phyloP scores from a whole-genome alignment of 192 early-diverging fungal species.

The Entomortierella lignicola region DNA sequence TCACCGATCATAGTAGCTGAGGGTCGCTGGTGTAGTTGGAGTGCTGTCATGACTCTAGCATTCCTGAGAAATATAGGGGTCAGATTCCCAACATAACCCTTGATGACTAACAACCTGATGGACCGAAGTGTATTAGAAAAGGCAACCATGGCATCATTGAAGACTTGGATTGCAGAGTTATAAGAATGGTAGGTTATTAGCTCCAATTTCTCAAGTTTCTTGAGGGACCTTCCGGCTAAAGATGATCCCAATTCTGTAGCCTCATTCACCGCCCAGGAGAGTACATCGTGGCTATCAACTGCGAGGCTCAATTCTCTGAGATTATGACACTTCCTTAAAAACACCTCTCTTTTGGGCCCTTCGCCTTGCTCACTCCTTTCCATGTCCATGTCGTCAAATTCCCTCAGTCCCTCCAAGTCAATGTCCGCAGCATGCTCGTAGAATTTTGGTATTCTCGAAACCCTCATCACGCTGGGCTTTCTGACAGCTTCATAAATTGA shows the following conservation, averaged over 20 bases:
- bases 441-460: background rate
- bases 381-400: background rate
- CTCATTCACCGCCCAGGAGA: constrained; percentile 11
- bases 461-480: background rate
- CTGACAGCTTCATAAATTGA: background rate
- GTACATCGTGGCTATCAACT: background rate
- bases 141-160: constrained; percentile 10
- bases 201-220: background rate
- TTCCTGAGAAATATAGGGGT: background rate
- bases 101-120: background rate
- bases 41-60: background rate
- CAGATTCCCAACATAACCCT: too few species aligned
- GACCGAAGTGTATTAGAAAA: constrained; percentile 4
- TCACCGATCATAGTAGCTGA: background rate
- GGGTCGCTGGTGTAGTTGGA: background rate
- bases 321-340: constrained; percentile 7
- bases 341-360: constrained; percentile 3
- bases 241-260: background rate
- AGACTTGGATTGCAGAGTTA: background rate
- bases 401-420: background rate
- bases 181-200: background rate
- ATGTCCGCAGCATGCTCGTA: background rate
- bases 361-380: constrained; percentile 11
- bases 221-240: background rate
- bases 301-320: background rate